phyloP scores from a whole-genome alignment of 768 basidiomycete genomes.

The Coprinellus micaceus region DNA sequence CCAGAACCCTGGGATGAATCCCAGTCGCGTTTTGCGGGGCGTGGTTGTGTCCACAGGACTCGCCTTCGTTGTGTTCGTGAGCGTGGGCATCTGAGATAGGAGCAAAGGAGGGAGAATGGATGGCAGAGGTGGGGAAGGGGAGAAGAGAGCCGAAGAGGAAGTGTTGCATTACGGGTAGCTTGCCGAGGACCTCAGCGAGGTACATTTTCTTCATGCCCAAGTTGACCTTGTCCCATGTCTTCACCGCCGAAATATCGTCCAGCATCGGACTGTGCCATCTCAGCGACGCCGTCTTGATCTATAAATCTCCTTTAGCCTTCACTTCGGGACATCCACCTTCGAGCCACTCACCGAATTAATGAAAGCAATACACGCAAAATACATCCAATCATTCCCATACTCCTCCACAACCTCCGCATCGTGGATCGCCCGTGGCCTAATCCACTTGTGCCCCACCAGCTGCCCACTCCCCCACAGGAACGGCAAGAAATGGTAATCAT shows the following conservation, averaged over 20 bases:
- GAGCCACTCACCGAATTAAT: constrained; percentile 89
- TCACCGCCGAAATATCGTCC: constrained; percentile 88
- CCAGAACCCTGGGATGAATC: constrained; percentile 8
- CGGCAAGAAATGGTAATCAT: constrained; percentile 95
- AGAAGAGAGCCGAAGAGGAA: constrained; percentile 89
- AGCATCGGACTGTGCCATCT: constrained; percentile 99
- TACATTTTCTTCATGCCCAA: constrained; percentile 98
- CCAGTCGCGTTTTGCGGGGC: constrained; percentile 1
- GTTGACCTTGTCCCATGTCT: constrained; percentile 52
- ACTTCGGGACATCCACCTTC: too few relatives aligned
- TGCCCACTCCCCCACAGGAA: constrained; percentile 88
- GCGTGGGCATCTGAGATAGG: constrained; percentile 19
- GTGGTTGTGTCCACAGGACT: constrained; percentile 10
- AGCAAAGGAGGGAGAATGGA: neutral
- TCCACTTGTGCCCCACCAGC: constrained; percentile 79
- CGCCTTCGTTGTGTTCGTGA: constrained; percentile 24
- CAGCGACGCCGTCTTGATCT: constrained; percentile 94
- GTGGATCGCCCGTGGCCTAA: constrained; percentile 90
- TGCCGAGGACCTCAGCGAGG: constrained; percentile 88
- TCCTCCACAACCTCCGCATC: constrained; percentile 89
- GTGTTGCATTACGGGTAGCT: constrained; percentile 94
- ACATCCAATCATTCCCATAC: constrained; percentile 91
- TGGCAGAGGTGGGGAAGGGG: constrained; percentile 40
- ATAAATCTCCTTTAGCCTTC: neutral
- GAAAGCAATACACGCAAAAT: constrained; percentile 92